A percentile compares a stretch with the other conserved stretches of the same genome.
Evolutionary conservation across 768 basidiomycete species (phyloP).

Genomic region (Phlebiopsis gigantea): DNA sequence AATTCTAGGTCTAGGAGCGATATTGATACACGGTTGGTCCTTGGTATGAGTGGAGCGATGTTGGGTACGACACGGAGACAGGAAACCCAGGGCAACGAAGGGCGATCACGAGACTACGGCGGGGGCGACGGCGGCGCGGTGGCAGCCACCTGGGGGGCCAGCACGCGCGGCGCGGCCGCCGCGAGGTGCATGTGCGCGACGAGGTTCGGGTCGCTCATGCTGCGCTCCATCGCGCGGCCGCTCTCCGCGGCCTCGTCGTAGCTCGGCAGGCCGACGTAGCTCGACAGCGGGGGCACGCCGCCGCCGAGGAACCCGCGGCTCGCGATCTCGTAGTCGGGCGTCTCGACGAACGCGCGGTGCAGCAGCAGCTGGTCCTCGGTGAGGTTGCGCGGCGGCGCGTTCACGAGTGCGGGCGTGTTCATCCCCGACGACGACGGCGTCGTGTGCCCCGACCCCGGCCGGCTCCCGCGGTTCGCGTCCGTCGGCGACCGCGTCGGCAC

Average conservation of each 20-base stretch:
- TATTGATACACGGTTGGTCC: constrained; percentile 3
- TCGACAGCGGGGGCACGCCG: constrained; percentile 80
- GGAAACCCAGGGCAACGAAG: background rate
- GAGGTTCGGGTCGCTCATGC: constrained; percentile 17
- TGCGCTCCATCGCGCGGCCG: constrained; percentile 4
- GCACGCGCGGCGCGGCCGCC: background rate
- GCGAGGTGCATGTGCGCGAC: constrained; percentile 4
- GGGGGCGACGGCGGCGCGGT: constrained; percentile 5
- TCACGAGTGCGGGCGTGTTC: constrained; percentile 8
- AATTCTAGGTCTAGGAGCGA: background rate
- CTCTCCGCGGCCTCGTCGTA: constrained; percentile 61
- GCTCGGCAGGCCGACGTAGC: constrained; percentile 73
- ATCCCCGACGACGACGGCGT: constrained; percentile 8
- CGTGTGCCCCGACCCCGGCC: constrained; percentile 6
- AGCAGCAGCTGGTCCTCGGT: constrained; percentile 26
- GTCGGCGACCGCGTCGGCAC: background rate
- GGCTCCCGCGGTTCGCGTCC: constrained; percentile 12
- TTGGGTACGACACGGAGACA: background rate
- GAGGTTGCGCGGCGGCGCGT: background rate
- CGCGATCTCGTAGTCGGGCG: constrained; percentile 84
- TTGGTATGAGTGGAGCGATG: background rate
- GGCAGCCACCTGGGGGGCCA: background rate
- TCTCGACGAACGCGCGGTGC: constrained; percentile 64
- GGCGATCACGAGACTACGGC: background rate
- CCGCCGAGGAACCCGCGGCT: constrained; percentile 83